Evolutionary conservation across 2,329 filamentous ascomycete genomes (phyloP).

Genomic region (Beauveria varroae): DNA sequence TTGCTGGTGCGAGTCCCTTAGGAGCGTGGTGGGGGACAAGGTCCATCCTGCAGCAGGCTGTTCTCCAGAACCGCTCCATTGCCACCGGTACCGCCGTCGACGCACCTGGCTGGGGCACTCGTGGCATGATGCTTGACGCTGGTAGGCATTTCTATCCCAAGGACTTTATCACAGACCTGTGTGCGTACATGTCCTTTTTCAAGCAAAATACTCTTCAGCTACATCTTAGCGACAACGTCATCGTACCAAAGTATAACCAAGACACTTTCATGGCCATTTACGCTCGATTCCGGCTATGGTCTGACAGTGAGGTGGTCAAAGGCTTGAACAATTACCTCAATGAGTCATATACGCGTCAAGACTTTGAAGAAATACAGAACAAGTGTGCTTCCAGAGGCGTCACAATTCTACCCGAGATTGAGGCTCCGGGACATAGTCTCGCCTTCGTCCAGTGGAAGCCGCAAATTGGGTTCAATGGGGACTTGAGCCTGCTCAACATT

Average conservation of each 20-base stretch:
- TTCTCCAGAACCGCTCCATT: slow-evolving; percentile 32
- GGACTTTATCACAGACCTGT: slow-evolving; percentile 48
- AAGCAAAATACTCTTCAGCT: slow-evolving; percentile 53
- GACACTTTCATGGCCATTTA: slow-evolving; percentile 43
- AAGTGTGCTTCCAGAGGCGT: slow-evolving; percentile 47
- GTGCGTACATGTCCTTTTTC: slow-evolving; percentile 53
- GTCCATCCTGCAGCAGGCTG: slow-evolving; percentile 43
- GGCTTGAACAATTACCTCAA: slow-evolving; percentile 44
- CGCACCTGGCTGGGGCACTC: slow-evolving; percentile 40
- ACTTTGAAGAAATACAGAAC: slow-evolving; percentile 45
- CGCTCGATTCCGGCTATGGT: slow-evolving; percentile 47
- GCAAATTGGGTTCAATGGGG: slow-evolving; percentile 38
- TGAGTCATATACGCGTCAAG: slow-evolving; percentile 44
- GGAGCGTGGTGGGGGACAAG: slow-evolving; percentile 52
- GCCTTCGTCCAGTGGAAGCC: slow-evolving; percentile 53
- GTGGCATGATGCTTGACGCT: slow-evolving; percentile 45
- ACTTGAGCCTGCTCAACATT: slow-evolving; percentile 38
- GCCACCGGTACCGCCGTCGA: slow-evolving; percentile 37
- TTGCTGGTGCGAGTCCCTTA: slow-evolving; percentile 44
- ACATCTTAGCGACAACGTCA: slow-evolving; percentile 50
- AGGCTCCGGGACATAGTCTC: slow-evolving; percentile 50
- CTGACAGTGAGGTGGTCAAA: slow-evolving; percentile 35
- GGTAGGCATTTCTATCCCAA: slow-evolving; percentile 50
- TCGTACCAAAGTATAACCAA: slow-evolving; percentile 38
- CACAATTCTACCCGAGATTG: slow-evolving; percentile 52